Base-by-base conservation (phyloP, 495 filamentous ascomycete species). In the Lichina pygmaea region DNA sequence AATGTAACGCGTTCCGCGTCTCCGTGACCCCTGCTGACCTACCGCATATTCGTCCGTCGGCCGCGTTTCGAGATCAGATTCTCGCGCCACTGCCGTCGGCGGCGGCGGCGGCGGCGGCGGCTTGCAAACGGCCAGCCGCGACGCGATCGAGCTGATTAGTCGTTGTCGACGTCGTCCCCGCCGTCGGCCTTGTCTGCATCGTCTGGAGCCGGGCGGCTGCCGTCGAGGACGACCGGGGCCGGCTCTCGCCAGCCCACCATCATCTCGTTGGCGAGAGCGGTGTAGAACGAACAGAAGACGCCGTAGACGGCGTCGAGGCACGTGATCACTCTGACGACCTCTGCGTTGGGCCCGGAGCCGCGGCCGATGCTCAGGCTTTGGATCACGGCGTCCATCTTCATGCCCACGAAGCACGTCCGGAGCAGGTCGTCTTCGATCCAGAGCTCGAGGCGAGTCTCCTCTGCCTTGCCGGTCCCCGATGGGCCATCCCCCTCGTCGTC, bases 371-470 rank as follows among this genome's bases (percentile, higher is more conserved):
- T 15, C 32, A 82, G 58, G 42, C 71, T 64, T 55, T 72, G 75
- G 12, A 92, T 66, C 7, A 54, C 58, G 6, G 71, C 62, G 33
- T 67, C 64, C 12, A 94, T 55, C 61, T 91, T 93, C 75, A 93
- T 74, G 1, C 85, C 82, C 0, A 71, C 62, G 50, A 72, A 73
- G 48, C 75, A 68, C 42, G 68, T 60, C 31, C 62, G 49, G 15
- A 94, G 62, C 6, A 78, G 58, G 0, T 67, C 54, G 30, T 73
- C 66, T 52, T 89, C 83, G 24, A 91, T 46, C 53, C 77, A 71
- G 49, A 85, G 77, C 33, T 72, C 66, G 50, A 72, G 70, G 11
- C 60, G 54, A 42, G 63, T 53, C n/a, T 57, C 34, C 9, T 9
- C 36, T 1, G 3, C 36, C 11, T 39, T 15, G 11, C 36, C 13